A percentile compares a stretch with the other conserved stretches of the same genome.
phyloP scores from a whole-genome alignment of 2,329 filamentous ascomycete genomes.

The Alternaria gansuensis region DNA sequence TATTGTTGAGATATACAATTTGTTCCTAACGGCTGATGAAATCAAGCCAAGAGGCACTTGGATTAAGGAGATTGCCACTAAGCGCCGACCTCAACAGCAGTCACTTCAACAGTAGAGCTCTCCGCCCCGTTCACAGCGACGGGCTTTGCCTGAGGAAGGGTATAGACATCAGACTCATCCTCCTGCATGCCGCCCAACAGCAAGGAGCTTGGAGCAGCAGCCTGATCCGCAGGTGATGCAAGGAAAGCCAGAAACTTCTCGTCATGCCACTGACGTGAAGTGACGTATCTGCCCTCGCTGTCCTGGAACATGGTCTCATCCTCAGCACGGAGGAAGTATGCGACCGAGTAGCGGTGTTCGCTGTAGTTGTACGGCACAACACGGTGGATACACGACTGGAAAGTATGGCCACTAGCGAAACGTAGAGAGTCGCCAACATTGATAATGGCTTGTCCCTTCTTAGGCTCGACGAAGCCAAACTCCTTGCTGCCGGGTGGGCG shows the following conservation, averaged over 20 bases:
- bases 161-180: slow-evolving; percentile 16
- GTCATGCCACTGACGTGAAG: slow-evolving; percentile 55
- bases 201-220: slow-evolving; percentile 17
- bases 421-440: slow-evolving; percentile 68
- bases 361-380: slow-evolving; percentile 63
- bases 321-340: slow-evolving; percentile 67
- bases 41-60: not conserved
- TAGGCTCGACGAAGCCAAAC: slow-evolving; percentile 59
- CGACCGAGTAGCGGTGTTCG: slow-evolving; percentile 67
- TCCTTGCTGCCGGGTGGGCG: slow-evolving; percentile 59
- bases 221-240: slow-evolving; percentile 21
- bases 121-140: not conserved
- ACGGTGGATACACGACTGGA: slow-evolving; percentile 67
- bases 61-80: not conserved
- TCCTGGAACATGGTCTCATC: slow-evolving; percentile 66
- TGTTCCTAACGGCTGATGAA: not conserved
- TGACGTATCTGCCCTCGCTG: slow-evolving; percentile 63
- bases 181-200: slow-evolving; percentile 18
- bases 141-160: slow-evolving; percentile 4
- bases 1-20: slow-evolving; percentile 3
- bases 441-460: slow-evolving; percentile 62
- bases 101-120: slow-evolving; percentile 10
- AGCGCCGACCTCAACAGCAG: slow-evolving; percentile 15
- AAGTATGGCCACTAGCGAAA: slow-evolving; percentile 63
- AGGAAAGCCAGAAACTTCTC: slow-evolving; percentile 48